Evolutionary conservation across 2,329 filamentous ascomycete genomes (phyloP).

Genomic region (Fusarium sp.): DNA sequence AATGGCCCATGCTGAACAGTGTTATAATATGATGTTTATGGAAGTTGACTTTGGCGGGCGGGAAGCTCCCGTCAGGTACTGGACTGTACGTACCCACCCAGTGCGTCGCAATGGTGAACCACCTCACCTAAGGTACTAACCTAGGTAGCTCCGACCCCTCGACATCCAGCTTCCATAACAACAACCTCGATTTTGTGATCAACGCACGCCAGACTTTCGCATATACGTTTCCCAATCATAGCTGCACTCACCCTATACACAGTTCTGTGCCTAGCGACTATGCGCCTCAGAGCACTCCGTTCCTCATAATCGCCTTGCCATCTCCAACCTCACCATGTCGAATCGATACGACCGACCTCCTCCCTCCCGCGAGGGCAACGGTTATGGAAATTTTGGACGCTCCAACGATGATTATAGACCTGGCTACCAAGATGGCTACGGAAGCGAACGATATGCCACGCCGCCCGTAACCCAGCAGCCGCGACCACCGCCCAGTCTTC

Average conservation of each 20-base stretch:
- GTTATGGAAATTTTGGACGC: constrained; percentile 61
- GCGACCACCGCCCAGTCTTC: constrained; percentile 48
- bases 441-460: constrained; percentile 59
- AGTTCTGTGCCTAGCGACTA: constrained; percentile 27
- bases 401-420: constrained; percentile 62
- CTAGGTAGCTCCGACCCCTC: constrained; percentile 36
- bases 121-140: background rate
- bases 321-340: constrained; percentile 59
- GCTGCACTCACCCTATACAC: background rate
- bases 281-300: constrained; percentile 39
- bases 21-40: no score
- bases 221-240: background rate
- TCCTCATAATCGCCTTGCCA: constrained; percentile 34
- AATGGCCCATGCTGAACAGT: no score
- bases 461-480: constrained; percentile 51
- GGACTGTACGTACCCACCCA: constrained; percentile 28
- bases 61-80: constrained; percentile 9
- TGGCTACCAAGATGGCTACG: constrained; percentile 56
- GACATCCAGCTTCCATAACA: constrained; percentile 20
- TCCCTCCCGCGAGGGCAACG: constrained; percentile 55
- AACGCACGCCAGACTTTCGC: background rate
- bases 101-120: constrained; percentile 20
- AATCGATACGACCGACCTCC: constrained; percentile 64
- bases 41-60: background rate
- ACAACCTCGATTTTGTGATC: constrained; percentile 3